phyloP scores from a whole-genome alignment of 1,139 yeast genomes.

The Sugiyamaella japonica region DNA sequence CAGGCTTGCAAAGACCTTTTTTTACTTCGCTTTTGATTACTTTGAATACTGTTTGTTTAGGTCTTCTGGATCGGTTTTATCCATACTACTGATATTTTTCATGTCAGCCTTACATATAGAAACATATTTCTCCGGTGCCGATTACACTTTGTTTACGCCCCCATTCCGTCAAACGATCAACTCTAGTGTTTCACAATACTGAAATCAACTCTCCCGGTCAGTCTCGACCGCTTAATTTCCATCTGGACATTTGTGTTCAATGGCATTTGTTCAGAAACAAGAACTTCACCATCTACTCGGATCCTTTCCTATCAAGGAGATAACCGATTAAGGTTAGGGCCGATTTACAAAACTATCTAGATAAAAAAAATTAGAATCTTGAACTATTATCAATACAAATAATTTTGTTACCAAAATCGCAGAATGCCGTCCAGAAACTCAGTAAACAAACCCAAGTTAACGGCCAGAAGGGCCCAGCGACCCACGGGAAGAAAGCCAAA shows the following conservation, averaged over 20 bases:
- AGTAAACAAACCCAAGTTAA: constrained; percentile 74
- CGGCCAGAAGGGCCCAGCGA: constrained; percentile 45
- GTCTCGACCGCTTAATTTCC: no score
- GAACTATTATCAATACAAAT: background rate
- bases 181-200: no score
- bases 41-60: background rate
- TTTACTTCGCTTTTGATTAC: no score
- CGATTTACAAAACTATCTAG: background rate
- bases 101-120: background rate
- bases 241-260: no score
- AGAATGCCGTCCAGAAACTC: constrained; percentile 78
- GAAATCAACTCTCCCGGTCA: no score
- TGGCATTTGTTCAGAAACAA: no score
- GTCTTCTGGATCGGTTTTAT: background rate
- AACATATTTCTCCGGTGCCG: background rate
- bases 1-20: no score
- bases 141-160: background rate
- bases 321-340: background rate
- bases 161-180: background rate
- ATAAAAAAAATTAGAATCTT: no score
- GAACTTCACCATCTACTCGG: background rate
- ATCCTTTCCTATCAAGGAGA: background rate
- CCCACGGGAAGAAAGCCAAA: constrained; percentile 16
- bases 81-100: background rate
- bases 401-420: background rate